Evolutionary conservation across 192 early-diverging fungal species (phyloP).

Genomic region (Diversispora epigaea): DNA sequence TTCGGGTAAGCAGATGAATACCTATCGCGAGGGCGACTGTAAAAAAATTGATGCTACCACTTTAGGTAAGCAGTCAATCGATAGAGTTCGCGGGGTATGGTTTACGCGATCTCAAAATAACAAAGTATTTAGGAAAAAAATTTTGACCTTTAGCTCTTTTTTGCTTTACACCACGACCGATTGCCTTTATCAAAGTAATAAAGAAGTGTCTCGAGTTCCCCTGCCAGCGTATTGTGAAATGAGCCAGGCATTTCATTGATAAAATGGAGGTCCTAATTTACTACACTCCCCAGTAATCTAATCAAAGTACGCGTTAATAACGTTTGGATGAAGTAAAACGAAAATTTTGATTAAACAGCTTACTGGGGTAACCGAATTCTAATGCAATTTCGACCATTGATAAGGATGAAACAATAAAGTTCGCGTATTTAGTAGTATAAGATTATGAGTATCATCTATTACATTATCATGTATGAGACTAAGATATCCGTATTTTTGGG

Average conservation of each 20-base stretch:
- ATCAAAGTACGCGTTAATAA: too few species aligned
- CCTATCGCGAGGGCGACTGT: too few species aligned
- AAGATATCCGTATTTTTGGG: conserved; percentile 62
- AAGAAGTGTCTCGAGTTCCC: conserved; percentile 15
- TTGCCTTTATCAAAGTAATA: neutral
- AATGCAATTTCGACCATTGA: too few species aligned
- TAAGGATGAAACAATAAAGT: too few species aligned
- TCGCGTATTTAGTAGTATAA: too few species aligned
- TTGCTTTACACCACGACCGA: conserved; percentile 17
- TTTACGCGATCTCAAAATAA: neutral
- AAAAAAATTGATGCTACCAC: too few species aligned
- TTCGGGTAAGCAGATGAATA: conserved; percentile 29
- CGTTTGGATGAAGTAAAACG: too few species aligned
- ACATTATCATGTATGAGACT: conserved; percentile 81
- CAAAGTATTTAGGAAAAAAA: too few species aligned
- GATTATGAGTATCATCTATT: conserved; percentile 80
- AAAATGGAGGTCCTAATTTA: conserved; percentile 31
- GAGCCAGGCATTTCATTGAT: conserved; percentile 24
- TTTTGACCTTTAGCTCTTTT: conserved; percentile 16
- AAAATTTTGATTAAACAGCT: too few species aligned
- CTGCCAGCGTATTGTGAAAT: neutral
- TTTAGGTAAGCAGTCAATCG: too few species aligned
- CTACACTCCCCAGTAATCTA: conserved; percentile 30
- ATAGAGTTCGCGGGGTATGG: conserved; percentile 13
- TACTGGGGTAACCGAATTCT: too few species aligned